These are phyloP conservation scores for Berberis vulgaris DNA, from an alignment of 164 flowering plant genomes.

Conservation along the genomic window DNA sequence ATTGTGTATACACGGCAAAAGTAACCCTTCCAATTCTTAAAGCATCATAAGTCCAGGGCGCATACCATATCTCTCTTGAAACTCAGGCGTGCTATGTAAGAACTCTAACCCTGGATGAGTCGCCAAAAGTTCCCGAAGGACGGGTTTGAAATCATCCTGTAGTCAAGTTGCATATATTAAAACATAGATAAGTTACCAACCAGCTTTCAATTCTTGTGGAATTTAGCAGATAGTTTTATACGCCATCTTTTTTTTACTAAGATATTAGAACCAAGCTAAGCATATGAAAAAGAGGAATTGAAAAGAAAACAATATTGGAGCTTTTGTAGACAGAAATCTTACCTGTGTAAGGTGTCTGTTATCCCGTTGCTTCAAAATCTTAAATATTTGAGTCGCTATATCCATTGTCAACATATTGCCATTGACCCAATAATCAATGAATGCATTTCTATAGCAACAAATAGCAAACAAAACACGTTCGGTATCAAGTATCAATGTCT, in stretches of 20 bases:
- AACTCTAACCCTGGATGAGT: slow-evolving; percentile 97
- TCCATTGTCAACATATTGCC: slow-evolving; percentile 82
- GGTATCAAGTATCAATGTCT: not conserved
- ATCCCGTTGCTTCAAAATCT: slow-evolving; percentile 74
- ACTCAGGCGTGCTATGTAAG: slow-evolving; percentile 84
- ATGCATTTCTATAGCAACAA: slow-evolving; percentile 56
- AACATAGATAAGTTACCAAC: not conserved
- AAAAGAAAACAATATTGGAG: not conserved
- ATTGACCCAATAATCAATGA: slow-evolving; percentile 85
- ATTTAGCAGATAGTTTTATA: too few species aligned
- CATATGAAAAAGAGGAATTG: not conserved
- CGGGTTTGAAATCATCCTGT: slow-evolving; percentile 88
- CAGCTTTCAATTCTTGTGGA: too few species aligned
- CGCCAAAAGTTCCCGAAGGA: slow-evolving; percentile 84
- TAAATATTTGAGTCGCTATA: slow-evolving; percentile 63
- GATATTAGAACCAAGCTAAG: not conserved
- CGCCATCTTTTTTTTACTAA: not conserved
- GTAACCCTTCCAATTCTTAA: too few species aligned
- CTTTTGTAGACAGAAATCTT: slow-evolving; percentile 4
- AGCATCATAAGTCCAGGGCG: not conserved
- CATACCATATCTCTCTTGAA: slow-evolving; percentile 96
- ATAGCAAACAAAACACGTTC: not conserved
- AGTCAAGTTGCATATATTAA: slow-evolving; percentile 7
- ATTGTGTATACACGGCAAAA: too few species aligned
- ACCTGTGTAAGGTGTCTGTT: slow-evolving; percentile 83